phyloP scores from a whole-genome alignment of 805 yeast species.

The Maudiozyma pseudohumilis region DNA sequence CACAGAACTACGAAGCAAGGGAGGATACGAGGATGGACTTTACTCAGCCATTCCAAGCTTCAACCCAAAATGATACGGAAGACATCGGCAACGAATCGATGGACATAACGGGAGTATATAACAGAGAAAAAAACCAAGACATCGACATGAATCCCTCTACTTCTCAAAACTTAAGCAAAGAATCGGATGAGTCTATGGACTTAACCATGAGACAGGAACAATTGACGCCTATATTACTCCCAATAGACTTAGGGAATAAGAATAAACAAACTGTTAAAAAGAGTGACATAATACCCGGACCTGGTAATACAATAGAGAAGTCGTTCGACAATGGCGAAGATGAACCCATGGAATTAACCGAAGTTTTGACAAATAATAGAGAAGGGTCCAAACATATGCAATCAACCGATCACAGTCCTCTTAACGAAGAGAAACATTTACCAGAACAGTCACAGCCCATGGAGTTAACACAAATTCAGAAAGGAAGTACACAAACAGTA shows the following conservation, averaged over 20 bases:
- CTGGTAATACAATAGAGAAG: too few species aligned
- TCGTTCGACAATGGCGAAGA: neutral
- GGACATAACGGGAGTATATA: neutral
- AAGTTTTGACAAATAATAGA: neutral
- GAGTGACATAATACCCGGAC: too few species aligned
- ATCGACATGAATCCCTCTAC: slow-evolving; percentile 3
- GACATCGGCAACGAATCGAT: neutral
- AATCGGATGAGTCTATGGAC: neutral
- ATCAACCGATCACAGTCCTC: neutral
- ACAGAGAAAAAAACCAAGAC: neutral
- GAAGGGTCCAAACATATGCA: neutral
- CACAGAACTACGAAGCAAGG: slow-evolving; percentile 1
- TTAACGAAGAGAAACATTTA: neutral
- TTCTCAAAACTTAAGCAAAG: too few species aligned
- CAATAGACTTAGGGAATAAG: neutral
- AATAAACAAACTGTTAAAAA: too few species aligned
- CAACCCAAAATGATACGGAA: neutral
- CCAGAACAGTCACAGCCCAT: slow-evolving; percentile 1
- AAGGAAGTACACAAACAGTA: neutral
- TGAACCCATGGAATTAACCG: slow-evolving; percentile 6
- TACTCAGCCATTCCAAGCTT: slow-evolving; percentile 1
- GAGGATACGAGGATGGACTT: slow-evolving; percentile 5
- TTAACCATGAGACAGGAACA: neutral
- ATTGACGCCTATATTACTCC: neutral
- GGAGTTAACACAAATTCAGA: slow-evolving; percentile 9